A percentile compares a stretch with the other conserved stretches of the same genome.
Evolutionary conservation across 768 basidiomycete genomes (phyloP).

Genomic region (Leccinum incarnatum): DNA sequence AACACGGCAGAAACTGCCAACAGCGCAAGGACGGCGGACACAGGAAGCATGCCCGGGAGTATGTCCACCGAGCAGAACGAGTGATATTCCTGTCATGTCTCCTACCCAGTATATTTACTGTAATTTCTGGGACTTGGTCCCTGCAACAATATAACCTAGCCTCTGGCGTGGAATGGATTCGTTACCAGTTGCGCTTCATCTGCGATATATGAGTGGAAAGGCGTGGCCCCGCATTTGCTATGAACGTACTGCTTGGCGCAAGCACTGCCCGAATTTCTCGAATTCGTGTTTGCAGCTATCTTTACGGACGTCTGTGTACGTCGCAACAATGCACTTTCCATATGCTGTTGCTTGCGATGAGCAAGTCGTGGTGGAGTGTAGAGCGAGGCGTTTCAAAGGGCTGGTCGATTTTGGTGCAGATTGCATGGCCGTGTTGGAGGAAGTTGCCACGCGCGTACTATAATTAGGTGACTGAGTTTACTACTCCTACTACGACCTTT

Average conservation of each 20-base stretch:
- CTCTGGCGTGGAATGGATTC: not conserved
- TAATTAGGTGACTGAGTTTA: not conserved
- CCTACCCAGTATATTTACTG: conserved; percentile 15
- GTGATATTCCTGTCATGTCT: conserved; percentile 15
- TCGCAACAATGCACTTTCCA: conserved; percentile 82
- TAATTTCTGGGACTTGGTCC: conserved; percentile 13
- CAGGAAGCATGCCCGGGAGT: conserved; percentile 35
- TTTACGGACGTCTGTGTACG: conserved; percentile 80
- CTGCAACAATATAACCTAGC: conserved; percentile 5
- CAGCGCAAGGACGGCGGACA: conserved; percentile 37
- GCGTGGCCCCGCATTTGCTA: not conserved
- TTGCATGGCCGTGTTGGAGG: conserved; percentile 13
- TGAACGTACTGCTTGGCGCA: conserved; percentile 70
- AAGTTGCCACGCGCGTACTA: not conserved
- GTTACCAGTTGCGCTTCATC: conserved; percentile 60
- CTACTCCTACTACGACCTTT: not conserved
- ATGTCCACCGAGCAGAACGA: conserved; percentile 23
- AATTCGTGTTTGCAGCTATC: conserved; percentile 87
- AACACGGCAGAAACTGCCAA: conserved; percentile 23
- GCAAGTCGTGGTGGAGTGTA: conserved; percentile 71
- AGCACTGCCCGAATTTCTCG: conserved; percentile 74
- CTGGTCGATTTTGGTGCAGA: conserved; percentile 31
- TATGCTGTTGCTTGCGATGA: conserved; percentile 71
- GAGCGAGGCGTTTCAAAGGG: conserved; percentile 64
- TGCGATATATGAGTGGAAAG: conserved; percentile 19